Evolutionary conservation across 768 basidiomycete genomes (phyloP).

Genomic region (Cystobasidium ongulense): DNA sequence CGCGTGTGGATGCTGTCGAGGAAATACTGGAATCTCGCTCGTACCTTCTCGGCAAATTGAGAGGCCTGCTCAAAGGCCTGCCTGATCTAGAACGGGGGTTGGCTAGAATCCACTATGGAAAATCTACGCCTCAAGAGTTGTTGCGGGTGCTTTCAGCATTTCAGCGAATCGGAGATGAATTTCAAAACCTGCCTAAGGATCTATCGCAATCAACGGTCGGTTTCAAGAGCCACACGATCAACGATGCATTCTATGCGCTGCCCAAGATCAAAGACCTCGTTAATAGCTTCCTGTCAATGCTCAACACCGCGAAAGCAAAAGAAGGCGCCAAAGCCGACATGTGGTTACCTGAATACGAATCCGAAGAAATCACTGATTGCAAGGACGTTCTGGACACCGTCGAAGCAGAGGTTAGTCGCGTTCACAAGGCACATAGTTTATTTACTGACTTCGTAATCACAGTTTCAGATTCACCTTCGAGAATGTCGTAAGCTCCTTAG

Average conservation of each 20-base stretch:
- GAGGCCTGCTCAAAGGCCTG: constrained; percentile 67
- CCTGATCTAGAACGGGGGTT: constrained; percentile 91
- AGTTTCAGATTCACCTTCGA: constrained; percentile 61
- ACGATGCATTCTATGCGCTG: constrained; percentile 60
- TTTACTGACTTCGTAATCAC: background rate
- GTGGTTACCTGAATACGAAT: constrained; percentile 57
- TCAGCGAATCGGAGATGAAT: constrained; percentile 59
- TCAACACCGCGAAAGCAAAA: constrained; percentile 59
- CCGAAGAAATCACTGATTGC: constrained; percentile 59
- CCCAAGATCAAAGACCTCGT: constrained; percentile 59
- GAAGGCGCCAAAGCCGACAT: constrained; percentile 62
- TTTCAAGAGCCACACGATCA: constrained; percentile 61
- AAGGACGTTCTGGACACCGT: constrained; percentile 66
- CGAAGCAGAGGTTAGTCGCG: constrained; percentile 58
- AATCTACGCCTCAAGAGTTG: constrained; percentile 74
- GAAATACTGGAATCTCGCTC: constrained; percentile 53
- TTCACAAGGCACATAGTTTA: background rate
- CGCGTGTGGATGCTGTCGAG: constrained; percentile 72
- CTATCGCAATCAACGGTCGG: constrained; percentile 49
- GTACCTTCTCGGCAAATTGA: constrained; percentile 25
- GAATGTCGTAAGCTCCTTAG: constrained; percentile 58
- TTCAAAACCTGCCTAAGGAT: constrained; percentile 49
- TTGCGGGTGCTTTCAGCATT: constrained; percentile 67
- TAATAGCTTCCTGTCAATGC: constrained; percentile 52
- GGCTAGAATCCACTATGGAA: constrained; percentile 85